A percentile compares a stretch with the other conserved stretches of the same genome.
These are phyloP conservation scores for Trypanosoma cruzi DNA, from an alignment of 208 protist genomes.

Conservation along the genomic window DNA sequence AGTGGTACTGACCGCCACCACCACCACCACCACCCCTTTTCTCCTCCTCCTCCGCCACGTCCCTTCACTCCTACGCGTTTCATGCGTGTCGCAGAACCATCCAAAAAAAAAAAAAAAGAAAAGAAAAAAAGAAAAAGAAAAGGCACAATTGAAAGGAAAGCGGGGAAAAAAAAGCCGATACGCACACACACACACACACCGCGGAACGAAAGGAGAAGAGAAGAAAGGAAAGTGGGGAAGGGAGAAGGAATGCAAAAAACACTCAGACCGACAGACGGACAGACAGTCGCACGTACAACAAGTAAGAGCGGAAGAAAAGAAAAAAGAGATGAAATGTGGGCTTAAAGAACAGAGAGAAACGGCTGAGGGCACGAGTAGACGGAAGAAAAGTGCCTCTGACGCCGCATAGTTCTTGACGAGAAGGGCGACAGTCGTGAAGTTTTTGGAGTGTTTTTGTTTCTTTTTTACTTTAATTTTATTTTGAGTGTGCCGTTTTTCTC, in stretches of 20 bases:
- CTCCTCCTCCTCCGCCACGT: neutral
- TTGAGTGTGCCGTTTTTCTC: no score
- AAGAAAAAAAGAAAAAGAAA: neutral
- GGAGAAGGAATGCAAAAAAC: no score
- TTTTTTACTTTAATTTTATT: neutral
- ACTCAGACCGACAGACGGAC: no score
- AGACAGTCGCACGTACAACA: no score
- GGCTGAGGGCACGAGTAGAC: no score
- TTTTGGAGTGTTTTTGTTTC: neutral
- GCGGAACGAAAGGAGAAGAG: neutral
- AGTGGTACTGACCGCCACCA: neutral
- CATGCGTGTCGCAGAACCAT: neutral
- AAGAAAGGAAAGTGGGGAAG: no score
- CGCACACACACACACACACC: neutral
- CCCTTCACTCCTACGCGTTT: neutral
- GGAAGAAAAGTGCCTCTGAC: no score
- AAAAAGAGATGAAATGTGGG: neutral
- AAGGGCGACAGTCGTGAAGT: neutral
- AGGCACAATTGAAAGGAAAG: neutral
- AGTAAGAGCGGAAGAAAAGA: neutral
- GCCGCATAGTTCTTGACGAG: no score
- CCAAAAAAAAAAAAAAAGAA: constrained; percentile 15
- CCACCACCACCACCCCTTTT: neutral
- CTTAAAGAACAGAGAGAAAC: no score
- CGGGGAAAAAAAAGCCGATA: neutral